A percentile compares a stretch with the other conserved stretches of the same genome.
Evolutionary conservation across 2,329 filamentous ascomycete species (phyloP).

Genomic region (Monilinia aucupariae): DNA sequence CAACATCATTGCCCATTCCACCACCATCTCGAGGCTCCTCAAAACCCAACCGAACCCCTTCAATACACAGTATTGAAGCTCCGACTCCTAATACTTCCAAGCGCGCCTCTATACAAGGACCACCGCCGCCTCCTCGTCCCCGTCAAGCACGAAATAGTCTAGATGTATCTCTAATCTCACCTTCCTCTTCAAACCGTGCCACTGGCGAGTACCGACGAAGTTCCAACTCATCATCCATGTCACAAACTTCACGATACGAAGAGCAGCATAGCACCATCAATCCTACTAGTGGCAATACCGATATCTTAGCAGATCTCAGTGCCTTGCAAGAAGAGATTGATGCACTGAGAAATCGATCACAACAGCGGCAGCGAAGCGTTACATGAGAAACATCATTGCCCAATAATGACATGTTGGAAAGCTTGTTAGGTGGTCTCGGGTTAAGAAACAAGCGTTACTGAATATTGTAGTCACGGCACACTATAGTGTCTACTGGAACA

Average conservation of each 20-base stretch:
- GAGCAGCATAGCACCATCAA: not conserved
- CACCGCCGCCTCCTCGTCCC: slow-evolving; percentile 39
- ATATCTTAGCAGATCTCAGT: slow-evolving; percentile 68
- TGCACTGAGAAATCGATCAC: slow-evolving; percentile 47
- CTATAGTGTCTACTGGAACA: not conserved
- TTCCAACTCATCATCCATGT: slow-evolving; percentile 25
- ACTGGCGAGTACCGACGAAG: slow-evolving; percentile 30
- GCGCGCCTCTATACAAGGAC: slow-evolving; percentile 28
- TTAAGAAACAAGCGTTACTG: not conserved
- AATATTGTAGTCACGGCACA: not conserved
- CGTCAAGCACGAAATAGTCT: slow-evolving; percentile 37
- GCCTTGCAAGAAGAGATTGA: slow-evolving; percentile 73
- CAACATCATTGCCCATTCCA: slow-evolving; percentile 39
- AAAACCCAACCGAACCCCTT: slow-evolving; percentile 25
- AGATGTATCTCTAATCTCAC: slow-evolving; percentile 22
- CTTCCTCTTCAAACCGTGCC: slow-evolving; percentile 20
- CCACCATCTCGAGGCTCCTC: slow-evolving; percentile 36
- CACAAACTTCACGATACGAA: slow-evolving; percentile 29
- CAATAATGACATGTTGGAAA: not conserved
- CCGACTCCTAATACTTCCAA: slow-evolving; percentile 20
- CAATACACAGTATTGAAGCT: slow-evolving; percentile 29
- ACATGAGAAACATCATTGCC: not conserved
- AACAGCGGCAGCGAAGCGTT: slow-evolving; percentile 13
- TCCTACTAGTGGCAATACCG: slow-evolving; percentile 38
- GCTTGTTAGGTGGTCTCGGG: not conserved